These are phyloP conservation scores for Rhodosorus marinus DNA, from an alignment of 23 red algal genomes.

Conservation along the genomic window DNA sequence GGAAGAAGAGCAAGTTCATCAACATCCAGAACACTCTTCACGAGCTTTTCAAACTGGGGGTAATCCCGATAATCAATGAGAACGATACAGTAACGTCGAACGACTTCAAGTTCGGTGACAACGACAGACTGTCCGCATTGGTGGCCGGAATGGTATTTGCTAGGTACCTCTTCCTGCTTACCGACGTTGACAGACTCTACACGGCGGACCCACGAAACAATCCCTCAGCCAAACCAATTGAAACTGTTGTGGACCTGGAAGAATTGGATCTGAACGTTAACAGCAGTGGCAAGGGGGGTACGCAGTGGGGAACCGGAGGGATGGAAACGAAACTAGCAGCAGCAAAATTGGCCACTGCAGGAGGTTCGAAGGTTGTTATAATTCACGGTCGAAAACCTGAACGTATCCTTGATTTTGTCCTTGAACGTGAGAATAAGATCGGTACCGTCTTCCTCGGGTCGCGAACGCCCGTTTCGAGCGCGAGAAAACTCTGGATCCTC, in stretches of 20 bases:
- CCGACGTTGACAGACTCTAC: conserved; percentile 91
- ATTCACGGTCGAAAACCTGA: conserved; percentile 63
- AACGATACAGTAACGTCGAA: conserved; percentile 61
- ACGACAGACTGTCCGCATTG: conserved; percentile 66
- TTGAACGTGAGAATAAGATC: conserved; percentile 4
- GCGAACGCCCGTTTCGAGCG: conserved; percentile 18
- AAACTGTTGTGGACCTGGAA: conserved; percentile 43
- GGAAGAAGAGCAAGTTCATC: conserved; percentile 63
- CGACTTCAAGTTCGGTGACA: conserved; percentile 76
- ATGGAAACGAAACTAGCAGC: conserved; percentile 98
- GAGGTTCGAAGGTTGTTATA: conserved; percentile 65
- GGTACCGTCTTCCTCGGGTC: conserved; percentile 73
- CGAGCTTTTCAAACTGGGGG: conserved; percentile 61
- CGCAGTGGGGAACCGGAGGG: conserved; percentile 97
- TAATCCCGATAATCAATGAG: conserved; percentile 76
- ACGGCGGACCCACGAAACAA: conserved; percentile 61
- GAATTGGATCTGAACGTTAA: not conserved
- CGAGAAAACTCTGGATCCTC: conserved; percentile 73
- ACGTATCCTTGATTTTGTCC: conserved; percentile 63
- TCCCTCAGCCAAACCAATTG: conserved; percentile 53
- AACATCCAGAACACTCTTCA: conserved; percentile 74
- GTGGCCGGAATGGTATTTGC: conserved; percentile 69
- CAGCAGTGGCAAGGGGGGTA: conserved; percentile 12
- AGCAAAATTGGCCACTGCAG: conserved; percentile 85
- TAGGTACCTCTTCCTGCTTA: conserved; percentile 91